A percentile compares a stretch with the other conserved stretches of the same genome.
Conservation (phyloP, 495 filamentous ascomycete genomes). For the Penicillium paxilli region DNA sequence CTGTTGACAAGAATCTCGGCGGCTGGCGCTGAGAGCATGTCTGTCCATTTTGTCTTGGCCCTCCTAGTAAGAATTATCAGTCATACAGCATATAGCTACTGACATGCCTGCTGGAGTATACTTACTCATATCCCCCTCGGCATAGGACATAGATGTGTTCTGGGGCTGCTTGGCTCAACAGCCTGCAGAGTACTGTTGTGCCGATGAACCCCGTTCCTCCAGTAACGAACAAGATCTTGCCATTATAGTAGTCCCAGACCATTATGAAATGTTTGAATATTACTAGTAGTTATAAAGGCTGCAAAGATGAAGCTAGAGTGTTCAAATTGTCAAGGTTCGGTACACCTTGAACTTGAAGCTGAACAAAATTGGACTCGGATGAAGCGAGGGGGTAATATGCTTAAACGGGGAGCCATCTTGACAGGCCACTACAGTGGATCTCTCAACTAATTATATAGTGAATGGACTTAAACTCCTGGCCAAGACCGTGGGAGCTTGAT, state of each 20-base stretch:
- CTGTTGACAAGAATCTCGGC: slow-evolving; percentile 13
- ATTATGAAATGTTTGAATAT: slow-evolving; percentile 10
- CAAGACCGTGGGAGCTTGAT: not conserved
- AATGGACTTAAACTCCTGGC: not conserved
- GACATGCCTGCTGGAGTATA: too few species aligned
- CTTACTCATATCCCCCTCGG: slow-evolving; percentile 24
- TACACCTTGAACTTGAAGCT: not conserved
- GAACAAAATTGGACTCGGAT: not conserved
- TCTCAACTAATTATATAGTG: slow-evolving; percentile 1
- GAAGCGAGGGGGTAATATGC: slow-evolving; percentile 7
- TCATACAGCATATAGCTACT: too few species aligned
- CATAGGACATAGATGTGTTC: slow-evolving; percentile 25
- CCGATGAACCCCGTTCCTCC: slow-evolving; percentile 26
- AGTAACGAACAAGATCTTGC: slow-evolving; percentile 24
- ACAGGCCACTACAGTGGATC: slow-evolving; percentile 8
- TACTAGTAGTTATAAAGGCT: not conserved
- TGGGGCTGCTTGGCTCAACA: slow-evolving; percentile 19
- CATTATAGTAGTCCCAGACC: slow-evolving; percentile 29
- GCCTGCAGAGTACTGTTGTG: slow-evolving; percentile 22
- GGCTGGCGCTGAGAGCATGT: slow-evolving; percentile 12
- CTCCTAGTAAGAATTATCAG: slow-evolving; percentile 8
- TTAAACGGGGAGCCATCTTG: not conserved
- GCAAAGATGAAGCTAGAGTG: too few species aligned
- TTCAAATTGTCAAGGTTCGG: too few species aligned
- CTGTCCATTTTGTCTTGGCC: slow-evolving; percentile 25